Conservation (phyloP, 306 rosid species). For the Cicer judaicum region DNA sequence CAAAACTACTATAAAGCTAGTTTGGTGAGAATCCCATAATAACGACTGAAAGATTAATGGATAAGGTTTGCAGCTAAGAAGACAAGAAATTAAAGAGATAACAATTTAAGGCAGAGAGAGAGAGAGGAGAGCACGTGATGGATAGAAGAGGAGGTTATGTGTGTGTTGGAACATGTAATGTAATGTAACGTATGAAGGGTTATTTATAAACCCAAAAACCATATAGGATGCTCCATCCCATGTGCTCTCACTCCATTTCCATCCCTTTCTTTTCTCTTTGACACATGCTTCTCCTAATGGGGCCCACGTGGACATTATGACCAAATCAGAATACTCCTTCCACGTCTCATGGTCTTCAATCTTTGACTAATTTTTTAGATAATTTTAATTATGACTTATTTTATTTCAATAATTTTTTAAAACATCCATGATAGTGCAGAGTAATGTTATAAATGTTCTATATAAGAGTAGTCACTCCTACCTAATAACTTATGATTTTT, state of each 20-base stretch:
- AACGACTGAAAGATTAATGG: slow-evolving; percentile 59
- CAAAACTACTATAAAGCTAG: slow-evolving; percentile 52
- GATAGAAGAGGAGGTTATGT: slow-evolving; percentile 33
- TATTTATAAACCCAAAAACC: slow-evolving; percentile 62
- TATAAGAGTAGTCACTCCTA: not conserved
- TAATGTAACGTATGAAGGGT: slow-evolving; percentile 28
- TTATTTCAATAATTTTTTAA: not conserved
- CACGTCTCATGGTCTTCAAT: slow-evolving; percentile 35
- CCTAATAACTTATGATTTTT: not conserved
- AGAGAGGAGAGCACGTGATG: slow-evolving; percentile 50
- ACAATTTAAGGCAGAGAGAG: slow-evolving; percentile 5
- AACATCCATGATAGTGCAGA: too few species aligned
- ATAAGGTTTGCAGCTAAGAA: slow-evolving; percentile 60
- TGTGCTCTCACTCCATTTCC: slow-evolving; percentile 48
- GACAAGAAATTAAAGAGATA: slow-evolving; percentile 38
- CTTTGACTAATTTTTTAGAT: slow-evolving; percentile 39
- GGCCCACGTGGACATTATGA: slow-evolving; percentile 53
- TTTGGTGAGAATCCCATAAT: slow-evolving; percentile 38
- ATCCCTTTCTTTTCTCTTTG: slow-evolving; percentile 28
- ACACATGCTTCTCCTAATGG: slow-evolving; percentile 41
- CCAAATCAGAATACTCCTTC: slow-evolving; percentile 36
- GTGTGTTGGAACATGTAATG: slow-evolving; percentile 41
- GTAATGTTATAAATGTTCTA: not conserved
- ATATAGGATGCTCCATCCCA: slow-evolving; percentile 52
- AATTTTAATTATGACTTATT: not conserved